These are phyloP conservation scores for Cryoendolithus antarcticus DNA, from an alignment of 2,329 filamentous ascomycete species.

Conservation along the genomic window DNA sequence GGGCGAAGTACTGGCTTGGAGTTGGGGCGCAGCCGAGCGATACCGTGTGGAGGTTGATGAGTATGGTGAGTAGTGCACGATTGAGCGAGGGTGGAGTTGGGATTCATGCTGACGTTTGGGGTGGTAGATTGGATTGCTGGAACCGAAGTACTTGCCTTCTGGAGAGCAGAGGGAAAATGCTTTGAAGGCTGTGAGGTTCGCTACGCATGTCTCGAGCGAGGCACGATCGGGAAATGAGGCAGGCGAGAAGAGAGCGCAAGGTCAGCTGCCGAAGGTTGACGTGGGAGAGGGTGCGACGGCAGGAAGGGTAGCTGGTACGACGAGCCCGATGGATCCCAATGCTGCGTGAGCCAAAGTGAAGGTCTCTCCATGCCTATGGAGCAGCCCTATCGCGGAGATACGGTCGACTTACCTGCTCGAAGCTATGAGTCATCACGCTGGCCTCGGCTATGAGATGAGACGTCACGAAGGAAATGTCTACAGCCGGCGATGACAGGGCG, in stretches of 20 bases:
- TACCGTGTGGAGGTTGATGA: conserved; percentile 72
- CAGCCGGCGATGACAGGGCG: no score
- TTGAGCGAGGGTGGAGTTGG: not conserved
- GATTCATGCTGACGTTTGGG: not conserved
- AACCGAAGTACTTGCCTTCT: conserved; percentile 26
- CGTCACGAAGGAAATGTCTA: no score
- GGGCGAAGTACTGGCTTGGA: conserved; percentile 91
- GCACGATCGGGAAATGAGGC: conserved; percentile 3
- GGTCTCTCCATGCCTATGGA: no score
- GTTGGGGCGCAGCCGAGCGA: conserved; percentile 92
- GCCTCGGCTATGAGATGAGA: no score
- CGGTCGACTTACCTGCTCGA: no score
- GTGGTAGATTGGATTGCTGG: conserved; percentile 28
- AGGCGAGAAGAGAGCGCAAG: conserved; percentile 1
- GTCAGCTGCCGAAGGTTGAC: conserved; percentile 2
- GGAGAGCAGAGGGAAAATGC: conserved; percentile 21
- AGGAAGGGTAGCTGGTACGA: conserved; percentile 10
- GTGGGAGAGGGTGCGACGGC: conserved; percentile 4
- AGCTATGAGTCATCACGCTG: no score
- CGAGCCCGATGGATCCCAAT: conserved; percentile 32
- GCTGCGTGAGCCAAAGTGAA: conserved; percentile 30
- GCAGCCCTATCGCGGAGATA: no score
- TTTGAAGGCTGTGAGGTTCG: conserved; percentile 18
- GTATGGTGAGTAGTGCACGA: conserved; percentile 47
- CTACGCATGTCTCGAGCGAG: conserved; percentile 12